phyloP scores from a whole-genome alignment of 805 yeast genomes.

The Kurtzmaniella cleridarum region DNA sequence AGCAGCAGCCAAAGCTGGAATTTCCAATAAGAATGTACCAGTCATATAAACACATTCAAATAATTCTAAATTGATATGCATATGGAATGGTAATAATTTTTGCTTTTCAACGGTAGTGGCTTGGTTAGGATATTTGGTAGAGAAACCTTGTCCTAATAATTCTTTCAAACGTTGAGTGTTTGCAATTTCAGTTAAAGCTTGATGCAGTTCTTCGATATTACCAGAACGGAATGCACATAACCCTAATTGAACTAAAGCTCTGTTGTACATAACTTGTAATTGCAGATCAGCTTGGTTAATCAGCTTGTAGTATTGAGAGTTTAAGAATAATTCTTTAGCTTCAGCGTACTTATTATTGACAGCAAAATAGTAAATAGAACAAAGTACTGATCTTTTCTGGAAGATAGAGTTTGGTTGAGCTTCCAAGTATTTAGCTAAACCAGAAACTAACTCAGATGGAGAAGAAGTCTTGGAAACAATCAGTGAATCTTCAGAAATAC shows the following conservation, averaged over 20 bases:
- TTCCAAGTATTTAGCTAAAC: conserved; percentile 60
- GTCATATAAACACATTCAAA: conserved; percentile 93
- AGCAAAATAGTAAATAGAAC: conserved; percentile 86
- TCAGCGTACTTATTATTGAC: conserved; percentile 75
- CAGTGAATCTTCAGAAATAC: conserved; percentile 28
- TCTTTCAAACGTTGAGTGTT: conserved; percentile 84
- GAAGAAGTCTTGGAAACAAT: conserved; percentile 28
- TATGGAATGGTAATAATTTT: conserved; percentile 92
- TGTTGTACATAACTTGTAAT: conserved; percentile 87
- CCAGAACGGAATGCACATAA: conserved; percentile 92
- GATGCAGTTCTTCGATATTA: conserved; percentile 78
- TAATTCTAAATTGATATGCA: conserved; percentile 94
- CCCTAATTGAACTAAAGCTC: conserved; percentile 94
- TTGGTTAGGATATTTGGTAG: conserved; percentile 58
- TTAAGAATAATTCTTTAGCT: conserved; percentile 84
- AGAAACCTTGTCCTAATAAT: conserved; percentile 84
- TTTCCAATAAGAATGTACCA: conserved; percentile 80
- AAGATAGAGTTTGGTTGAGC: conserved; percentile 62
- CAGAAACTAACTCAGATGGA: conserved; percentile 50
- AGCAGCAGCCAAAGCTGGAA: conserved; percentile 80
- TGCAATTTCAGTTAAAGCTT: conserved; percentile 80
- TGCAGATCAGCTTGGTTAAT: conserved; percentile 82
- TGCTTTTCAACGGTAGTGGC: conserved; percentile 60
- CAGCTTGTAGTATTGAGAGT: conserved; percentile 78
- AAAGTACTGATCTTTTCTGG: conserved; percentile 78